Evolutionary conservation across 371 early-diverging fungal species (phyloP), one percentile per base, ranked within the genome.

Genomic region (Nematocida sp.): DNA sequence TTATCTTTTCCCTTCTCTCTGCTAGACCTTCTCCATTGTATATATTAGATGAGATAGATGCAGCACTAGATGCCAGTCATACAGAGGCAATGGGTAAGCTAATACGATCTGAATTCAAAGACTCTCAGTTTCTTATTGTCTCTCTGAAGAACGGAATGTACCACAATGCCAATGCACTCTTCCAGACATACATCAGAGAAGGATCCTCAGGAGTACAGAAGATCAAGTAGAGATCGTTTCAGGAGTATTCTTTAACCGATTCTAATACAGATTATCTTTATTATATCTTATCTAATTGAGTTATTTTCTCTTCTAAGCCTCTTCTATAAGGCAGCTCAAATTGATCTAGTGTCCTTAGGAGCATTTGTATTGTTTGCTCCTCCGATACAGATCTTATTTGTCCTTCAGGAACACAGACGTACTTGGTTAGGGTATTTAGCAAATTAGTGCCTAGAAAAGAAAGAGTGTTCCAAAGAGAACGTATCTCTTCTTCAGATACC

Each of bases 91-190:
- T 99, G 81, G 99, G 99, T 1, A 90, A 91, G 67, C 86, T 99
- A 41, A 86, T 96, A 62, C 86, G 89, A 49, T 91, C 89, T 2
- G 85, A 98, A 46, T 98, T 98, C 85, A 90, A 89, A 65, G 92
- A 90, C 19, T 90, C 95, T 0, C 99, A 99, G 82, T 98, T 99
- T 81, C 90, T 99, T 47, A 90, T 98, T 1, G 96, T 99, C 2
- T 93, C 93, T 23, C 85, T 99, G n/a, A 99, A 98, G 82, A 96
- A 96, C 79, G 97, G 95, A 58, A 95, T 99, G 96, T 97, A 94
- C 83, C 91, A 91, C 78, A 96, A 95, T 81, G 99, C 99, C 65
- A 94, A 96, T 77, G 93, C 91, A 0, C 84, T 99, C 17, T 98
- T 93, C 86, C 86, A 89, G 57, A 90, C 96, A 0, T 88, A 89